Base-by-base conservation (phyloP, 768 basidiomycete genomes). In the Dioszegia hungarica region DNA sequence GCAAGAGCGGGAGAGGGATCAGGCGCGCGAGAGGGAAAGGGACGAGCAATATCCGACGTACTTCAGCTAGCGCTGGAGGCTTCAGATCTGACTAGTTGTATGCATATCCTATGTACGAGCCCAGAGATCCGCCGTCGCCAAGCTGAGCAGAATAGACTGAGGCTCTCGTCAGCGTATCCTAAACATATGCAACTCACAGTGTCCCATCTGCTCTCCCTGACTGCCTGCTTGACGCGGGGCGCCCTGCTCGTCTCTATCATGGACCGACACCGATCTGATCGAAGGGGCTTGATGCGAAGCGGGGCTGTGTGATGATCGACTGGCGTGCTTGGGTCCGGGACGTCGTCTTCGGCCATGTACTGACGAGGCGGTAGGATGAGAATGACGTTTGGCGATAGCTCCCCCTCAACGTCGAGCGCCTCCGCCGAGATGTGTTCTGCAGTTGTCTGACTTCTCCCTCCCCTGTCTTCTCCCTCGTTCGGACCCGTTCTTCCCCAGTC, bases 71-170 rank as follows among this genome's bases (percentile, higher is more conserved):
- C 25, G 14, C 19, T 3, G 41, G 12, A n/a, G n/a, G n/a, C n/a
- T 29, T 5, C 6, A 45, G 19, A 54, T 44, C 25, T n/a, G 25
- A 15, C 19, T 19, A 38, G 25, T 15, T 49, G 47, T 19, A 17
- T 20, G 37, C 24, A 44, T 6, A 22, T 44, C 20, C 3, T 22
- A 5, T 5, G 17, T 47, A 10, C 4, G 15, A 47, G 63, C 60
- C 66, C 66, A 67, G 12, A 61, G n/a, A 14, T 59, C 50, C 2
- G 59, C 66, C 6, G 66, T 68, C 29, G 66, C 66, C 28, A 68
- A 52, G 38, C 63, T 64, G 4, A 64, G 41, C 45, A 68, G 36
- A 20, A 64, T 68, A 2, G 57, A 50, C 45, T 64, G 60, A 8
- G 66, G 61, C 66, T 68, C 33, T 3, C 14, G 10, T 33, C 12